Percentiles rank a stretch among this genome's conserved stretches.
These are phyloP conservation scores for Kondoa subrosea DNA, from an alignment of 768 basidiomycete genomes.

Conservation along the genomic window DNA sequence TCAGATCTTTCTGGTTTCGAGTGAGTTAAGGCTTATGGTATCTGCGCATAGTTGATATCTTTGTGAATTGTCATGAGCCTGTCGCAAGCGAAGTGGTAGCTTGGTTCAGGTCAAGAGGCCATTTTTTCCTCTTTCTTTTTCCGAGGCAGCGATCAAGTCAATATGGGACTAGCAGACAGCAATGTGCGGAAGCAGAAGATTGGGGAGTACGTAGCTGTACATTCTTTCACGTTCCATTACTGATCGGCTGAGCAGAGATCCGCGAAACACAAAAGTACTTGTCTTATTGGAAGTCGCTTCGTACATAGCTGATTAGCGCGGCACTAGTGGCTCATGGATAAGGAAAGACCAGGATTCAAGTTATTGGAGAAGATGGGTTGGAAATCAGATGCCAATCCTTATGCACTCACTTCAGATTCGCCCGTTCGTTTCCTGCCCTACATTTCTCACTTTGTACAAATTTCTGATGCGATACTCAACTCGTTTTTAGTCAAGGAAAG, in stretches of 20 bases:
- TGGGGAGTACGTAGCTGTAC: neutral
- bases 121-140: no score
- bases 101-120: no score
- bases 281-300: no score
- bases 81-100: no score
- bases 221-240: neutral
- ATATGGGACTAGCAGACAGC: neutral
- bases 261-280: neutral
- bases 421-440: neutral
- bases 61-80: no score
- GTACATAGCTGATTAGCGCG: neutral
- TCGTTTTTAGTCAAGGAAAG: constrained; percentile 3
- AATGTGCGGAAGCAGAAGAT: neutral
- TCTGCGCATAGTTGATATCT: no score
- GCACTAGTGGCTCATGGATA: constrained; percentile 2
- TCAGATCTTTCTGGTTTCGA: no score
- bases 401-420: neutral
- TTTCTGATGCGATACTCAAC: neutral
- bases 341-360: neutral
- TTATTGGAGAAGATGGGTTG: constrained; percentile 7
- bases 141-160: no score
- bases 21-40: no score
- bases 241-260: neutral
- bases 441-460: neutral
- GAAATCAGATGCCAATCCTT: neutral